Conservation (phyloP, 2,329 filamentous ascomycete genomes). For the Lomentospora prolificans region DNA sequence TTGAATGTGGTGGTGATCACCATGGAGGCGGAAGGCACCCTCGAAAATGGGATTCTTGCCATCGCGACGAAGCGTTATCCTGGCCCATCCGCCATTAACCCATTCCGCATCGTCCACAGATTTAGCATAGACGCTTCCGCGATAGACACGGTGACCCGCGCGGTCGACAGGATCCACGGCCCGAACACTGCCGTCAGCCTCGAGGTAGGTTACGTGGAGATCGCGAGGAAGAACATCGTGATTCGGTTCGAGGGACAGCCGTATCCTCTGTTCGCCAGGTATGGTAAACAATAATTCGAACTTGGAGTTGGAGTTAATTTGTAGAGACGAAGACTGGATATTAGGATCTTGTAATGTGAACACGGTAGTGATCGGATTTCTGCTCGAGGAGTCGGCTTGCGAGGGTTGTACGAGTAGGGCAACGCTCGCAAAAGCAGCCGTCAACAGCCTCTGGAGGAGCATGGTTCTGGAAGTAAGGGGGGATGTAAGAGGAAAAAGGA, state of each 20-base stretch:
- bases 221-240: slow-evolving; percentile 76
- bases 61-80: slow-evolving; percentile 69
- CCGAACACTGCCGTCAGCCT: slow-evolving; percentile 57
- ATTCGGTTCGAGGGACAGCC: slow-evolving; percentile 78
- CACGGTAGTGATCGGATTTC: slow-evolving; percentile 69
- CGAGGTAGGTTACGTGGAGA: slow-evolving; percentile 64
- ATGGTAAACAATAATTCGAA: slow-evolving; percentile 82
- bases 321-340: slow-evolving; percentile 69
- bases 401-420: slow-evolving; percentile 20
- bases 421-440: slow-evolving; percentile 20
- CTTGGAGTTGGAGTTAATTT: slow-evolving; percentile 67
- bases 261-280: slow-evolving; percentile 59
- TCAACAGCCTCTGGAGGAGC: slow-evolving; percentile 23
- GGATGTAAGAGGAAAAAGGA: slow-evolving; percentile 2
- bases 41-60: slow-evolving; percentile 76
- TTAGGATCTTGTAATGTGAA: slow-evolving; percentile 63
- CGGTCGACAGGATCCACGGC: slow-evolving; percentile 62
- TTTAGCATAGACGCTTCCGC: slow-evolving; percentile 65
- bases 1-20: slow-evolving; percentile 81
- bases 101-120: slow-evolving; percentile 48
- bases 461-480: slow-evolving; percentile 15
- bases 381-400: slow-evolving; percentile 58
- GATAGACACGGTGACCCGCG: slow-evolving; percentile 70
- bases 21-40: slow-evolving; percentile 72
- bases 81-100: slow-evolving; percentile 77